Evolutionary conservation across 139 green algal genomes (phyloP).

Genomic region (Chlorella sp.): DNA sequence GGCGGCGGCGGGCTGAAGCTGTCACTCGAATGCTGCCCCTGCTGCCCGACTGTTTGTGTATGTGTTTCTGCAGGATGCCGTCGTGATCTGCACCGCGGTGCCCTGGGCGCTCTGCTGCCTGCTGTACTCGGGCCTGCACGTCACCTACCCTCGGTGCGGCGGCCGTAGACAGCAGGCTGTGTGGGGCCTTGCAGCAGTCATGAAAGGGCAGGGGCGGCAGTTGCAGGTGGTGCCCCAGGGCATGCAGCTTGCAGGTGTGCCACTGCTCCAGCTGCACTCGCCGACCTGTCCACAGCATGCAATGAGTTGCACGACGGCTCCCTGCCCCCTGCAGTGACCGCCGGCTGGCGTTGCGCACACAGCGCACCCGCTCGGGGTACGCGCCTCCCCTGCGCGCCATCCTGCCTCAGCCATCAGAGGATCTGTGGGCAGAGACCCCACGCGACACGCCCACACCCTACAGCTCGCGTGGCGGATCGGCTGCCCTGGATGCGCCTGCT

Average conservation of each 20-base stretch:
- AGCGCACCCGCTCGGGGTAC: constrained; percentile 16
- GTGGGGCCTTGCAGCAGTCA: no score
- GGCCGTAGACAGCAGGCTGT: background rate
- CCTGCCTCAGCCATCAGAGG: background rate
- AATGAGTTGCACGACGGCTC: no score
- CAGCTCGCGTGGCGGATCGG: no score
- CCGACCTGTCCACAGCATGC: background rate
- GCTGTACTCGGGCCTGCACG: constrained; percentile 34
- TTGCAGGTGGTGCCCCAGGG: no score
- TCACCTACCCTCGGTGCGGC: constrained; percentile 1
- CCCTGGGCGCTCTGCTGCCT: constrained; percentile 56
- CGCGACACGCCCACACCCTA: no score
- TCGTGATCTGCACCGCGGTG: constrained; percentile 54
- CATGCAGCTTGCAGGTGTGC: background rate
- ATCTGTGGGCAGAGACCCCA: constrained; percentile 6
- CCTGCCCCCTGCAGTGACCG: constrained; percentile 24
- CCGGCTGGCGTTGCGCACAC: constrained; percentile 19
- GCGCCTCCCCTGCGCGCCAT: background rate
- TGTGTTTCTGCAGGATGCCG: constrained; percentile 38
- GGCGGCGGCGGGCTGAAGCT: no score
- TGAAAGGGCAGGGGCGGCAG: background rate
- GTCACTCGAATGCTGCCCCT: no score
- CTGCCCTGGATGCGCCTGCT: no score
- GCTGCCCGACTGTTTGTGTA: no score
- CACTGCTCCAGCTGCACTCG: background rate